Evolutionary conservation across 1,284 basidiomycete genomes (phyloP), one percentile per base, ranked within the genome.

Genomic region (Tilletiopsis washingtonensis): DNA sequence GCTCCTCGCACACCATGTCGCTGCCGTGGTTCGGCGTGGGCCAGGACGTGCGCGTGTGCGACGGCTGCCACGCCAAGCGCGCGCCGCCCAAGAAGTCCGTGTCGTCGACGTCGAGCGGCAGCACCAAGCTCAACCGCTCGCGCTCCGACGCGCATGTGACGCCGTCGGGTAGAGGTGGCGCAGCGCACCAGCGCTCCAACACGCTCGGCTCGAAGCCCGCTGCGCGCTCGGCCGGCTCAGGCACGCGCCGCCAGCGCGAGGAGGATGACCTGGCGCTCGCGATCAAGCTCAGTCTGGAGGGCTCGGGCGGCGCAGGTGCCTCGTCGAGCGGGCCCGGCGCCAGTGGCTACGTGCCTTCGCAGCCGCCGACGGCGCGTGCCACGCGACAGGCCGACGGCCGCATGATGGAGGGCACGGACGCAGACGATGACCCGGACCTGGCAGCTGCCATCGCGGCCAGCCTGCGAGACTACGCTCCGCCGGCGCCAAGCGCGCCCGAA

Each of bases 381-480:
- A 66, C 73, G 6, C 58, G 67, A 34, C 74, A 73, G 36, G 56
- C 67, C 2, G 53, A 61, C 26, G 60, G 60, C 7, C 57, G 62
- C 21, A 58, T 60, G 59, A 73, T 39, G 59, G 68, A 68, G 55
- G 26, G 71, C 62, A 43, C 65, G n/a, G 75, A 82, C 12, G 88
- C 90, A 20, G 90, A 91, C 41, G 86, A 96, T 20, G 93, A 98
- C 71, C 86, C 88, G 9, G 90, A 98, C 60, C 77, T 99, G 20
- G 83, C 81, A 47, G 87, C 93, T 12, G 94, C 94, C 0, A 99
- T 98, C 52, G 91, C 96, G 67, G 94, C 94, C 0, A 91, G 87
- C 69, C 74, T 99, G 59, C 80, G 84, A 11, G 94, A 98, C 66
- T 62, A 61, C 54, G 62, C 56, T 1, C 57, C 63, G 9, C 64